Conservation (phyloP, 2,329 filamentous ascomycete species). For the Keithomyces neogunnii region DNA sequence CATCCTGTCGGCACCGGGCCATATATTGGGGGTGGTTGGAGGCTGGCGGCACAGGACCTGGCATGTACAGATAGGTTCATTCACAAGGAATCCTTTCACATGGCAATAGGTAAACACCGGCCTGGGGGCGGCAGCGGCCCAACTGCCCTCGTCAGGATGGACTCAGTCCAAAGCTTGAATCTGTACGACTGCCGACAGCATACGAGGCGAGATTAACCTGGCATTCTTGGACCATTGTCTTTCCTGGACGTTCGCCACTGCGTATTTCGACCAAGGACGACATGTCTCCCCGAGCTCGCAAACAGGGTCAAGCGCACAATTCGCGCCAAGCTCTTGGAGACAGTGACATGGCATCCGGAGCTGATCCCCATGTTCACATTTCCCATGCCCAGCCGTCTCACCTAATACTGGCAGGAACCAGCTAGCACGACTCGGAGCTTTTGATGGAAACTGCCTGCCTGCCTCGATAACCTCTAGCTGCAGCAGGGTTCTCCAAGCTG, state of each 20-base stretch:
- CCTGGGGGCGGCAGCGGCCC: too few species aligned
- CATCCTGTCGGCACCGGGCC: neutral
- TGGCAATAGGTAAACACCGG: too few species aligned
- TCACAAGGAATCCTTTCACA: neutral
- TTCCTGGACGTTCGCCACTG: neutral
- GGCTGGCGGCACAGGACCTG: neutral
- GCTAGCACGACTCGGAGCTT: too few species aligned
- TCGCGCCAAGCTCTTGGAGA: conserved; percentile 1
- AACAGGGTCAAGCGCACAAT: neutral
- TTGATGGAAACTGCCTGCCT: neutral
- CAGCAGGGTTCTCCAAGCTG: neutral
- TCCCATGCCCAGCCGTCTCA: neutral
- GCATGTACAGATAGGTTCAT: neutral
- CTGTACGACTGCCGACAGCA: too few species aligned
- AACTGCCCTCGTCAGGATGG: too few species aligned
- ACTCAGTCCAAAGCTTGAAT: too few species aligned
- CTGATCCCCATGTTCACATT: neutral
- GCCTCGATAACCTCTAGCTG: neutral
- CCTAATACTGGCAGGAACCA: neutral
- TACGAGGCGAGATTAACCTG: neutral
- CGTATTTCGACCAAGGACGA: neutral
- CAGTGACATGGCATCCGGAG: neutral
- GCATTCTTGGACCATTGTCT: too few species aligned
- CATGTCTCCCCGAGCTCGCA: neutral
- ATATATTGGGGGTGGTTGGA: neutral